Evolutionary conservation across 2,329 filamentous ascomycete species (phyloP).

Genomic region (Hypomyces rosellus): DNA sequence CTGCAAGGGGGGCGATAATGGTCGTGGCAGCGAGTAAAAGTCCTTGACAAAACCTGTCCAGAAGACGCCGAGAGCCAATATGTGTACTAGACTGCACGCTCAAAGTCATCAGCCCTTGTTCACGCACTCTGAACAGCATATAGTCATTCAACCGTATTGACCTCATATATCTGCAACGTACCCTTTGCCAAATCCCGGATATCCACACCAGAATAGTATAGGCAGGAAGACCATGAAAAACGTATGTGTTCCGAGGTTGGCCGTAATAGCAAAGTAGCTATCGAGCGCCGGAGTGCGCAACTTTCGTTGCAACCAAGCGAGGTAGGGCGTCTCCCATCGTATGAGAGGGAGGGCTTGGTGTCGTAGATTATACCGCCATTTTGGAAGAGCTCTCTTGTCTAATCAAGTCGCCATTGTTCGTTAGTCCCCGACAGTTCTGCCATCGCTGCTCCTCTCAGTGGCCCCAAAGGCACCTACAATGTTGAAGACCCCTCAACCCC

Average conservation of each 20-base stretch:
- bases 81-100: constrained; percentile 56
- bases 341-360: constrained; percentile 78
- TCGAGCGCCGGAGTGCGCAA: constrained; percentile 80
- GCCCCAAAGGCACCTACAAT: constrained; percentile 48
- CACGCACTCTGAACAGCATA: not conserved
- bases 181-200: constrained; percentile 79
- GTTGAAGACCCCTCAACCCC: constrained; percentile 72
- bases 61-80: constrained; percentile 73
- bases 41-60: constrained; percentile 94
- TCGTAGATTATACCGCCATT: constrained; percentile 83
- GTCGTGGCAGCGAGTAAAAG: constrained; percentile 83
- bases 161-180: constrained; percentile 39
- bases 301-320: constrained; percentile 76
- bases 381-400: constrained; percentile 79
- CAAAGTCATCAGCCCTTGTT: constrained; percentile 15
- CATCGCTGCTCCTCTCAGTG: not conserved
- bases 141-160: not conserved
- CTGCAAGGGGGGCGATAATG: constrained; percentile 83
- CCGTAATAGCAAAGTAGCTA: constrained; percentile 93
- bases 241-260: constrained; percentile 94
- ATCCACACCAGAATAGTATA: constrained; percentile 94
- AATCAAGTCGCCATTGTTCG: constrained; percentile 1
- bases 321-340: constrained; percentile 90
- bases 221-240: constrained; percentile 97
- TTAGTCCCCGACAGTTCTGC: not conserved